Base-by-base conservation (phyloP, 2,329 filamentous ascomycete species). In the Alternaria metachromatica region DNA sequence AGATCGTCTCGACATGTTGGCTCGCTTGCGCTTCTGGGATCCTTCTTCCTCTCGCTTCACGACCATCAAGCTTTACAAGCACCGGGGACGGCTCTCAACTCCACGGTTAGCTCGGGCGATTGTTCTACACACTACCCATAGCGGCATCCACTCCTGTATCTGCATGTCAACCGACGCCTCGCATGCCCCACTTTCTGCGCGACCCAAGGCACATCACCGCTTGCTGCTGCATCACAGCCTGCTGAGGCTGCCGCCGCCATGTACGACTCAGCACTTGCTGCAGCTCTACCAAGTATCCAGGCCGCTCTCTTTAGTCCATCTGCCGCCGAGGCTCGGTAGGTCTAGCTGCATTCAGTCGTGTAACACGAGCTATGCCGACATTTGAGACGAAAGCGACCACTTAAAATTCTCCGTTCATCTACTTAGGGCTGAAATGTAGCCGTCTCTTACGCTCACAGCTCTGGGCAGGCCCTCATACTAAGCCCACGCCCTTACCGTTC, bases 21-120 rank as follows among this genome's bases (percentile, higher is more conserved):
- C 60, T 57, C 67, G 59, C 48, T 43, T 60, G 62, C 69, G 66
- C 68, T 73, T 72, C 66, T 66, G 8, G 21, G 48, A 51, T 58
- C 21, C 11, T 46, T 43, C 30, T 30, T 33, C 48, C 26, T 37
- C 54, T 18, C 54, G 43, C 54, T 56, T 46, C 23, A 46, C 49
- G 55, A 30, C 18, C 12, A 30, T 58, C 43, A 58, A 62, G 55
- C 46, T 46, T 53, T 62, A 57, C 58, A 50, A 26, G 15, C 44
- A 30, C 55, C 49, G 55, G 62, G 41, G 30, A 61, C 45, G 26
- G 49, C 41, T 60, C 65, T 66, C 63, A 57, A 65, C 65, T 33
- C 62, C 58, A 63, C 60, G 46, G 43, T 60, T 44, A 62, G 63
- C 66, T 58, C 64, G 15, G 45, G 25, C 45, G 33, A 25, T 20